Evolutionary conservation across 2,329 filamentous ascomycete species (phyloP).

Genomic region (Stemphylium beticola): DNA sequence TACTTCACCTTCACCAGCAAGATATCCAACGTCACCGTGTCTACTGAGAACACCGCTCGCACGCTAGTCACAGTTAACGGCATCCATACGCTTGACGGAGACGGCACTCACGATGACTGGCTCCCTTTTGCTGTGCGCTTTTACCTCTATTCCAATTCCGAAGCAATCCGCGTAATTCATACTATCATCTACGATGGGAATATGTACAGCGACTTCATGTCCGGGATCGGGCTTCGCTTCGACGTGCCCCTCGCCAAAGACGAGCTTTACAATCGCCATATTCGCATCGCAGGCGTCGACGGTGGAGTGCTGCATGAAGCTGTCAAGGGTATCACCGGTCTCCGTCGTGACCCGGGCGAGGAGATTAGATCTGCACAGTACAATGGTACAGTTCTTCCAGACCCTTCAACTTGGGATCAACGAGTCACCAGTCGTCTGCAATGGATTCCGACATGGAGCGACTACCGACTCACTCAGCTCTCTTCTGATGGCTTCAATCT

Average conservation of each 20-base stretch:
- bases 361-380: slow-evolving; percentile 59
- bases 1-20: slow-evolving; percentile 58
- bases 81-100: slow-evolving; percentile 41
- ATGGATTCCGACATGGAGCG: slow-evolving; percentile 66
- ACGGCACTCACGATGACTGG: slow-evolving; percentile 53
- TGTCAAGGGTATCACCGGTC: slow-evolving; percentile 65
- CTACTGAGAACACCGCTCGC: slow-evolving; percentile 51
- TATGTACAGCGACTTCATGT: slow-evolving; percentile 58
- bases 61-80: slow-evolving; percentile 57
- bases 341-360: slow-evolving; percentile 62
- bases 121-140: slow-evolving; percentile 63
- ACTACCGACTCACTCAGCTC: slow-evolving; percentile 63
- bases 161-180: slow-evolving; percentile 62
- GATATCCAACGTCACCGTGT: slow-evolving; percentile 60
- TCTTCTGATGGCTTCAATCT: slow-evolving; percentile 67
- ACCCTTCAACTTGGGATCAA: slow-evolving; percentile 54
- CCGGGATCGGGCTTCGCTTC: slow-evolving; percentile 62
- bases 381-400: slow-evolving; percentile 54
- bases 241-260: slow-evolving; percentile 61
- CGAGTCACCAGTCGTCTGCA: slow-evolving; percentile 56
- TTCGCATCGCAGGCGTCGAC: slow-evolving; percentile 62
- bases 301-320: slow-evolving; percentile 64
- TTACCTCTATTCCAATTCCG: slow-evolving; percentile 65
- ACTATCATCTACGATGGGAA: slow-evolving; percentile 63
- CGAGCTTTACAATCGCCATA: slow-evolving; percentile 64